A percentile compares a stretch with the other conserved stretches of the same genome.
Evolutionary conservation across 2,329 filamentous ascomycete genomes (phyloP).

Genomic region (Emergomyces pasteurianus): DNA sequence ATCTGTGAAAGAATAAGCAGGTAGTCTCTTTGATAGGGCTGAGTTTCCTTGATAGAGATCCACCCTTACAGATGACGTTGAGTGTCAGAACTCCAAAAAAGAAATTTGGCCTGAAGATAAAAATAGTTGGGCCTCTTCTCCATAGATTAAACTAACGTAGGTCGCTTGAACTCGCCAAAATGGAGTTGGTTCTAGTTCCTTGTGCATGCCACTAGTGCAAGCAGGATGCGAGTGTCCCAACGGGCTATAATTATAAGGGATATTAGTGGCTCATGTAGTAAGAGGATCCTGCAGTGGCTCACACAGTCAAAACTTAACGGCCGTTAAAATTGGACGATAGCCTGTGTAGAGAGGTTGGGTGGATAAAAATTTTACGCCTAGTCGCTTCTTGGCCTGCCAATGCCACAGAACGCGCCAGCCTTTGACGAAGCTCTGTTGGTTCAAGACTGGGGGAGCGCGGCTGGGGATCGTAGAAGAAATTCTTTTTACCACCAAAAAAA

Average conservation of each 20-base stretch:
- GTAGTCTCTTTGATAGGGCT: neutral
- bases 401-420: neutral
- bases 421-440: no score
- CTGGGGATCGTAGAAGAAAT: no score
- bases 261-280: neutral
- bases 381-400: neutral
- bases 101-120: neutral
- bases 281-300: neutral
- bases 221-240: neutral
- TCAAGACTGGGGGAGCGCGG: neutral
- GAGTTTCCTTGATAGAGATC: neutral
- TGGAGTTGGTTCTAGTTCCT: no score
- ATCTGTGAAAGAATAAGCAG: neutral
- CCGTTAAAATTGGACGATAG: neutral
- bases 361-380: neutral
- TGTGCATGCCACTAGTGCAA: neutral
- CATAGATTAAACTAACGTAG: no score
- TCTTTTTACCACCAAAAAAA: no score
- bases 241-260: neutral
- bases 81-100: neutral
- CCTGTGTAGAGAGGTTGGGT: neutral
- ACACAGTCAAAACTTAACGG: neutral
- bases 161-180: no score
- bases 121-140: no score
- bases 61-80: neutral